Conservation (phyloP, 768 basidiomycete genomes). For the Suillus fuscotomentosus region DNA sequence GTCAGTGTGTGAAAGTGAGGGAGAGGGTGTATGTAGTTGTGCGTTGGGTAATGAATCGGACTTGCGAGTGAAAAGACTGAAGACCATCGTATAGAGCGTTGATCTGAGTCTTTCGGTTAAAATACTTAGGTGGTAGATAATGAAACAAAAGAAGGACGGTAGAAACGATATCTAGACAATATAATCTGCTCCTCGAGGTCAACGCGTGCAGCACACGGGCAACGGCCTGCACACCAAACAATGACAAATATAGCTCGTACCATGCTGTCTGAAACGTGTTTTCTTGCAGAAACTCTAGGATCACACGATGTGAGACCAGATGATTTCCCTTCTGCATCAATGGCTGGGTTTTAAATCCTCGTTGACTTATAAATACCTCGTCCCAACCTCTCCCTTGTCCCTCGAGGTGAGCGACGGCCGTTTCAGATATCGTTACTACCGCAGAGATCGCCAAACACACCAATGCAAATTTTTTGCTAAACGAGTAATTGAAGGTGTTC, state of each 20-base stretch:
- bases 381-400: background rate
- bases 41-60: conserved; percentile 10
- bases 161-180: background rate
- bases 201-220: background rate
- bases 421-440: background rate
- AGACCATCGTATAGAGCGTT: conserved; percentile 31
- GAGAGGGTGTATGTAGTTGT: conserved; percentile 55
- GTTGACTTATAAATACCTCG: background rate
- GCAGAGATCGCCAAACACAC: background rate
- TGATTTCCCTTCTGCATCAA: too few species aligned
- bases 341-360: background rate
- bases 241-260: background rate
- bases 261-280: background rate
- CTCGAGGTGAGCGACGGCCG: background rate
- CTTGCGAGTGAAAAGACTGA: conserved; percentile 41
- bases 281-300: background rate
- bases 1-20: conserved; percentile 35
- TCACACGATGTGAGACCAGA: background rate
- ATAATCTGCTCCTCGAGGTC: conserved; percentile 1
- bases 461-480: background rate
- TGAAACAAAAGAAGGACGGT: background rate
- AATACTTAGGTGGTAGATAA: background rate
- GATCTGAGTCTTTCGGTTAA: background rate
- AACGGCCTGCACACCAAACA: background rate
- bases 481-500: too few species aligned